Evolutionary conservation across 2,329 filamentous ascomycete species (phyloP).

Genomic region (Pseudohalonectria lignicola): DNA sequence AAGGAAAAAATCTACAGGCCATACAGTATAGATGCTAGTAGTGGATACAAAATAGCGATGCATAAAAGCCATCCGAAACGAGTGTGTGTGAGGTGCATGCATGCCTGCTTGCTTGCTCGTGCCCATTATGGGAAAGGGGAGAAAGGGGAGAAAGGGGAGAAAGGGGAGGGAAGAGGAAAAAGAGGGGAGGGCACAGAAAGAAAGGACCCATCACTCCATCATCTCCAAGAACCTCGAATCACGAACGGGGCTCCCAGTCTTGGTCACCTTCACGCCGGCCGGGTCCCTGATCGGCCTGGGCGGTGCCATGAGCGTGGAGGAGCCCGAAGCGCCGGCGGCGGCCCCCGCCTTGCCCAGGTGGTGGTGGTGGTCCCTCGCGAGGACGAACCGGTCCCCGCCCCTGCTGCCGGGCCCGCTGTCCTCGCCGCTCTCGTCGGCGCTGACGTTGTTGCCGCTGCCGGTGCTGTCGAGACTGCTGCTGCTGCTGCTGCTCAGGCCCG

Average conservation of each 20-base stretch:
- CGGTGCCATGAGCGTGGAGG: slow-evolving; percentile 11
- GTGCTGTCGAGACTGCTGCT: slow-evolving; percentile 2
- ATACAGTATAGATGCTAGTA: no score
- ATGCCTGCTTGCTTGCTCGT: no score
- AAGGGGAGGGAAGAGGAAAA: no score
- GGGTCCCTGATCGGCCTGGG: slow-evolving; percentile 13
- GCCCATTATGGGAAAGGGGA: no score
- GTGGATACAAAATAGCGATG: no score
- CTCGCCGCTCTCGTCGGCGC: slow-evolving; percentile 1
- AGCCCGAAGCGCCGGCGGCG: neutral
- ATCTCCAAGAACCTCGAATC: slow-evolving; percentile 41
- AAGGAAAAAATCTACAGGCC: no score
- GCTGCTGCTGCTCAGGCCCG: slow-evolving; percentile 1
- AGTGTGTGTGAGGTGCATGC: neutral
- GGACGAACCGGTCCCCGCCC: slow-evolving; percentile 8
- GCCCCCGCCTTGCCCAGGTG: no score
- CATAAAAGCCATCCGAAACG: no score
- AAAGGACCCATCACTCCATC: slow-evolving; percentile 17
- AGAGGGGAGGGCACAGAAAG: no score
- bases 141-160: no score
- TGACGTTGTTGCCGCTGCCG: slow-evolving; percentile 1
- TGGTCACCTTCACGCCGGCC: slow-evolving; percentile 7
- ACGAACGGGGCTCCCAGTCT: slow-evolving; percentile 29
- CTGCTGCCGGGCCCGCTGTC: slow-evolving; percentile 1
- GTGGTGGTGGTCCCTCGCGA: slow-evolving; percentile 11